Conservation (phyloP, 2,329 filamentous ascomycete species). For the Talaromyces piceae region DNA sequence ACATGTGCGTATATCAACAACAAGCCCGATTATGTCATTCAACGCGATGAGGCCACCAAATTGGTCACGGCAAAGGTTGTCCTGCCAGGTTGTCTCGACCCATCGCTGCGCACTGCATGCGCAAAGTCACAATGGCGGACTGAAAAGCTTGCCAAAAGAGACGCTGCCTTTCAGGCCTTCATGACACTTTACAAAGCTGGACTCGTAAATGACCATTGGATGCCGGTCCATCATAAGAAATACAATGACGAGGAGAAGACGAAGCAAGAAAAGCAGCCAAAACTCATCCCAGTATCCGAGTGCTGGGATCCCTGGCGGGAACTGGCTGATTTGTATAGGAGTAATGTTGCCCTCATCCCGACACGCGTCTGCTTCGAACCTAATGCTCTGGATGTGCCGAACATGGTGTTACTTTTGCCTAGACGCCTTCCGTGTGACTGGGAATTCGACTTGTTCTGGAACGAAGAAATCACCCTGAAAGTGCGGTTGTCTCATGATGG, state of each 20-base stretch:
- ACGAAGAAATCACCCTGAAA: slow-evolving; percentile 16
- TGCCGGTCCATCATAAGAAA: slow-evolving; percentile 50
- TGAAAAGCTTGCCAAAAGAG: slow-evolving; percentile 65
- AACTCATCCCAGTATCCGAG: slow-evolving; percentile 22
- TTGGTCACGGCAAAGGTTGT: slow-evolving; percentile 51
- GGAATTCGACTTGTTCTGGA: slow-evolving; percentile 24
- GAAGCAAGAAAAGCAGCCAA: slow-evolving; percentile 18
- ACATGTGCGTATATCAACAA: slow-evolving; percentile 55
- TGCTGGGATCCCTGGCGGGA: slow-evolving; percentile 32
- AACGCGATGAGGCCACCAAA: slow-evolving; percentile 25
- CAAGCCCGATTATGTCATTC: slow-evolving; percentile 60
- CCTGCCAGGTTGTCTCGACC: slow-evolving; percentile 64
- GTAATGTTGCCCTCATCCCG: slow-evolving; percentile 13
- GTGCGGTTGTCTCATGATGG: slow-evolving; percentile 13
- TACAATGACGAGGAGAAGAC: slow-evolving; percentile 30
- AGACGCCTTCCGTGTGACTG: slow-evolving; percentile 16
- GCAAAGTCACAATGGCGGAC: slow-evolving; percentile 57
- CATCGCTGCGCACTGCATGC: slow-evolving; percentile 47
- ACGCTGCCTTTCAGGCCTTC: slow-evolving; percentile 79
- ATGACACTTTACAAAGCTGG: slow-evolving; percentile 59
- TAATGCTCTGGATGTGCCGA: slow-evolving; percentile 10
- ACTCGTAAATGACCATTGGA: slow-evolving; percentile 67
- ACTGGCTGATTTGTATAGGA: slow-evolving; percentile 25
- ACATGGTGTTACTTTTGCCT: slow-evolving; percentile 21
- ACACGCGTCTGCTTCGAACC: slow-evolving; percentile 15